A percentile compares a stretch with the other conserved stretches of the same genome.
These are phyloP conservation scores for Globisporangium alternatum DNA, from an alignment of 352 stramenopile species.

Conservation along the genomic window DNA sequence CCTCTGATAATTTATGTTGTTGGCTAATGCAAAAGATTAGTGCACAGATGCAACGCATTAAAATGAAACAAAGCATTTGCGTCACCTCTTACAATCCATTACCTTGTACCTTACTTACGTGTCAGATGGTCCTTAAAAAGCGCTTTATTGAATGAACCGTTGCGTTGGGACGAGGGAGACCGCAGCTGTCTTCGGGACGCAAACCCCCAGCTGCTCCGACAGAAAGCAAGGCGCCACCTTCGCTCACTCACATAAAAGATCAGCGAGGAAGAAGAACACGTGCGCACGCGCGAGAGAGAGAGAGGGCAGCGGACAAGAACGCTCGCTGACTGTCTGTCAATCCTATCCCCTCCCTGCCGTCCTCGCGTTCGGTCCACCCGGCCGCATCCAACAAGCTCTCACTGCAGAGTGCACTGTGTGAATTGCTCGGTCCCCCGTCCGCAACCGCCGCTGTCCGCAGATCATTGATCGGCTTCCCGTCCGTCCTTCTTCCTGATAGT, in stretches of 20 bases:
- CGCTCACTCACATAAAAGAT: slow-evolving; percentile 19
- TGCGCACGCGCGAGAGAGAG: background rate
- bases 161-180: background rate
- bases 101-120: no score
- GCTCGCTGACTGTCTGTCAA: background rate
- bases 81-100: no score
- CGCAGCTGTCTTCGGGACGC: slow-evolving; percentile 10
- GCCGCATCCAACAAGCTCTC: background rate
- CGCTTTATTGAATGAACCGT: background rate
- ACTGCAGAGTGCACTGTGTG: background rate
- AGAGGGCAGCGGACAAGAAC: slow-evolving; percentile 11
- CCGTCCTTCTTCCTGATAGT: background rate
- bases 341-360: background rate
- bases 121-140: no score
- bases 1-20: background rate
- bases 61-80: no score
- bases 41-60: no score
- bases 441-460: background rate
- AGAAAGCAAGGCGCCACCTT: slow-evolving; percentile 12
- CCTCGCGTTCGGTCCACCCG: background rate
- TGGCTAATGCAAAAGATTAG: no score
- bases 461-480: background rate
- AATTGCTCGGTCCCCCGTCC: background rate
- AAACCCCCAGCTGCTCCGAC: slow-evolving; percentile 11
- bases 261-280: slow-evolving; percentile 11